phyloP scores from a whole-genome alignment of 352 stramenopile genomes.

The Pythium vanterpoolii region DNA sequence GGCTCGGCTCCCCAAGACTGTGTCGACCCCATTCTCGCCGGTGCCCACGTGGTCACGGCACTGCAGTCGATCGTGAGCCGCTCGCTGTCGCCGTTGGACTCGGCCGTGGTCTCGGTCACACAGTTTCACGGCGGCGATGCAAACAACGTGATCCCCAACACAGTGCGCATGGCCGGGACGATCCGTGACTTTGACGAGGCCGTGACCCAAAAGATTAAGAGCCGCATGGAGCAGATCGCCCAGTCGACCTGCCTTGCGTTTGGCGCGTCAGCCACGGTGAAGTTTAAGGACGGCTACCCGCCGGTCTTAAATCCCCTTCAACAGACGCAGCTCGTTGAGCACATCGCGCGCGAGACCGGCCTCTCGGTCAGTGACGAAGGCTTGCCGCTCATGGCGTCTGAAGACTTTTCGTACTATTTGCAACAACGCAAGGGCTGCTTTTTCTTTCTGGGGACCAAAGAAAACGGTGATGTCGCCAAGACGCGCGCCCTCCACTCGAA shows the following conservation, averaged over 20 bases:
- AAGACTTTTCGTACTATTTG: slow-evolving; percentile 93
- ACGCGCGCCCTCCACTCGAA: slow-evolving; percentile 70
- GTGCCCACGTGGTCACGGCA: slow-evolving; percentile 88
- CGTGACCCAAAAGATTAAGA: slow-evolving; percentile 76
- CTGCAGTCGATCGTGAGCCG: slow-evolving; percentile 93
- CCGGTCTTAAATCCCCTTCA: slow-evolving; percentile 72
- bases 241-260: slow-evolving; percentile 80
- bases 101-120: slow-evolving; percentile 91
- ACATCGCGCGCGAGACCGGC: slow-evolving; percentile 63
- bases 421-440: slow-evolving; percentile 82
- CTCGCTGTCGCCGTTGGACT: slow-evolving; percentile 86
- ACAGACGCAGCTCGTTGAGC: slow-evolving; percentile 69
- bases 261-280: slow-evolving; percentile 63
- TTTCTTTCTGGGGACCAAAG: slow-evolving; percentile 85
- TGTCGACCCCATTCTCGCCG: slow-evolving; percentile 91
- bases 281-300: slow-evolving; percentile 69
- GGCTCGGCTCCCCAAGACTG: slow-evolving; percentile 91
- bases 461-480: slow-evolving; percentile 51
- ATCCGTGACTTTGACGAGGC: slow-evolving; percentile 91
- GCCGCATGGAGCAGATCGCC: slow-evolving; percentile 82
- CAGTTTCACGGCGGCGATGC: slow-evolving; percentile 90
- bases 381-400: slow-evolving; percentile 89
- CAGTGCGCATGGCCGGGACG: slow-evolving; percentile 83
- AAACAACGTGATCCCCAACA: slow-evolving; percentile 94
- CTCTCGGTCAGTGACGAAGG: slow-evolving; percentile 77